A percentile compares a stretch with the other conserved stretches of the same genome.
These are phyloP conservation scores for Alloteropsis semialata DNA, from an alignment of 176 grass and related monocot species.

Conservation along the genomic window DNA sequence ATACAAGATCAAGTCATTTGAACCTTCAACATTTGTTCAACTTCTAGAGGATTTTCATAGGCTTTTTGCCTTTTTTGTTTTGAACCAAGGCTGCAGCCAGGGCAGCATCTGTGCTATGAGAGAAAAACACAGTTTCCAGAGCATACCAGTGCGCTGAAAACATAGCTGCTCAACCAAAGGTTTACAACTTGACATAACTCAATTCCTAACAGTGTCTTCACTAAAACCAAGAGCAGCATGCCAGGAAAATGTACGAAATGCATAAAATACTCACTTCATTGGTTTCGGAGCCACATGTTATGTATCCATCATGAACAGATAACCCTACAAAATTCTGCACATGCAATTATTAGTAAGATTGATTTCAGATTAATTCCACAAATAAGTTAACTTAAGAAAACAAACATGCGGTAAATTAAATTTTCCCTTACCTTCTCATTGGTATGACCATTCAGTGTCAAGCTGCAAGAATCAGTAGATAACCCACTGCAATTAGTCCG, in stretches of 20 bases:
- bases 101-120: neutral
- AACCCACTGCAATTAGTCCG: slow-evolving; percentile 59
- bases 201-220: neutral
- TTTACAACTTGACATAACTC: neutral
- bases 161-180: neutral
- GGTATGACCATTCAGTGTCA: slow-evolving; percentile 83
- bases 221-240: slow-evolving; percentile 10
- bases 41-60: neutral
- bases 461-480: slow-evolving; percentile 60
- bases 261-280: slow-evolving; percentile 76
- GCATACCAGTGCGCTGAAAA: slow-evolving; percentile 10
- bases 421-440: slow-evolving; percentile 75
- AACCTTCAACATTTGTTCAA: neutral
- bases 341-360: slow-evolving; percentile 25
- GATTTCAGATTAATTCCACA: neutral
- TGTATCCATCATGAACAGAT: slow-evolving; percentile 89
- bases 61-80: neutral
- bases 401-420: neutral
- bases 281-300: slow-evolving; percentile 92
- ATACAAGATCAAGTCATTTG: too few relatives aligned
- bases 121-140: neutral
- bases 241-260: slow-evolving; percentile 17
- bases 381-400: neutral
- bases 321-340: slow-evolving; percentile 99
- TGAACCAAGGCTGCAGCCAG: neutral